These are phyloP conservation scores for Russula lepida DNA, from an alignment of 768 basidiomycete species.

Conservation along the genomic window DNA sequence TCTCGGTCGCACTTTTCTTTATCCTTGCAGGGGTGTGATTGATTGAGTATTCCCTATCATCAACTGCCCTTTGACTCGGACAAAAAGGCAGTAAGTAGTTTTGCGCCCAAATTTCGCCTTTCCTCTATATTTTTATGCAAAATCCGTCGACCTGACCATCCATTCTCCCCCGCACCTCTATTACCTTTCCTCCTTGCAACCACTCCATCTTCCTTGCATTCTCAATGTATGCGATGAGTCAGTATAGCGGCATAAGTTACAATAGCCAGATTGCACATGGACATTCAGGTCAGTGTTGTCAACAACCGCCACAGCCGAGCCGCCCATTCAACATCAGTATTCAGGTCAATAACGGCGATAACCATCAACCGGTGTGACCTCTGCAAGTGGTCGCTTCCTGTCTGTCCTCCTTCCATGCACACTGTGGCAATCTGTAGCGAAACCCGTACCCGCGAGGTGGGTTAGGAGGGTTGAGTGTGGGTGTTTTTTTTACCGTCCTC, in stretches of 20 bases:
- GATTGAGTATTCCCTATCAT: not conserved
- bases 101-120: conserved; percentile 15
- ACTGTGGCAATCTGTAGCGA: conserved; percentile 40
- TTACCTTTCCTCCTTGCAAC: not conserved
- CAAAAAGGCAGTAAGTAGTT: conserved; percentile 16
- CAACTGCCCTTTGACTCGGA: not conserved
- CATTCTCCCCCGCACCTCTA: conserved; percentile 4
- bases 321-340: conserved; percentile 16
- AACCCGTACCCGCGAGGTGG: too few relatives aligned
- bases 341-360: conserved; percentile 16
- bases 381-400: conserved; percentile 21
- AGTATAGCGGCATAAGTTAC: conserved; percentile 3
- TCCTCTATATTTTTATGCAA: not conserved
- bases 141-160: not conserved
- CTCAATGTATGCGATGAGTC: conserved; percentile 4
- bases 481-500: too few relatives aligned
- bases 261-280: conserved; percentile 1
- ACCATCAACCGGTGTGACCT: not conserved
- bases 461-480: too few relatives aligned
- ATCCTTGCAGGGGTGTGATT: not conserved
- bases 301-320: conserved; percentile 18
- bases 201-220: not conserved
- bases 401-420: conserved; percentile 25
- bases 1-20: too few relatives aligned
- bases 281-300: conserved; percentile 10